phyloP scores from a whole-genome alignment of 805 yeast species.

The Torulaspora gathmanii region DNA sequence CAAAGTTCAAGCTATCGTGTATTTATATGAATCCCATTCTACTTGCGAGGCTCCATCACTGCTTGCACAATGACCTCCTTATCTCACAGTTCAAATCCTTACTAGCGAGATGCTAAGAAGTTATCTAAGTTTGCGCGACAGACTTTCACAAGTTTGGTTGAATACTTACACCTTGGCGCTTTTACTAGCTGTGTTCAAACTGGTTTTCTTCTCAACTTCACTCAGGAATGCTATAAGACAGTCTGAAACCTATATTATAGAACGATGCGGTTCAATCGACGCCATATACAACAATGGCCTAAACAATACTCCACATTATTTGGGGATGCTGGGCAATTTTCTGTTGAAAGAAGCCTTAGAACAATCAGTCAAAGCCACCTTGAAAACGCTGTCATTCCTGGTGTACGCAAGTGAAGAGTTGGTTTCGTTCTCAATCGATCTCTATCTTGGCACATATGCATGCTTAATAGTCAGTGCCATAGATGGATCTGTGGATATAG shows the following conservation, averaged over 20 bases:
- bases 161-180: conserved; percentile 59
- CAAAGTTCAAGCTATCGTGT: neutral
- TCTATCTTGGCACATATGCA: conserved; percentile 80
- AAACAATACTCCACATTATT: conserved; percentile 51
- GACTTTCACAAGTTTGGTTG: conserved; percentile 60
- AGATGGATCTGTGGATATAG: conserved; percentile 66
- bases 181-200: conserved; percentile 53
- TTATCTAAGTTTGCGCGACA: conserved; percentile 48
- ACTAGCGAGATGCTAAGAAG: conserved; percentile 6
- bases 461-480: conserved; percentile 75
- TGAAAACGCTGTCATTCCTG: conserved; percentile 42
- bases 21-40: neutral
- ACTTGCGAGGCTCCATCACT: no score
- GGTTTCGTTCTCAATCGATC: conserved; percentile 59
- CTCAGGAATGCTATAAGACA: conserved; percentile 41
- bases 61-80: no score
- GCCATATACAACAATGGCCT: conserved; percentile 31
- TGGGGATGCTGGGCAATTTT: conserved; percentile 51
- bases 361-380: conserved; percentile 45
- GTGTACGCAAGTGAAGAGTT: conserved; percentile 56
- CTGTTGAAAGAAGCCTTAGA: conserved; percentile 46
- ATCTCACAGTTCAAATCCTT: no score
- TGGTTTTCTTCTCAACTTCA: conserved; percentile 51
- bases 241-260: conserved; percentile 38
- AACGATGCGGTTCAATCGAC: conserved; percentile 48